Evolutionary conservation across 176 grass and related monocot genomes (phyloP), one percentile per base, ranked within the genome.

Genomic region (Hordeum marinum): DNA sequence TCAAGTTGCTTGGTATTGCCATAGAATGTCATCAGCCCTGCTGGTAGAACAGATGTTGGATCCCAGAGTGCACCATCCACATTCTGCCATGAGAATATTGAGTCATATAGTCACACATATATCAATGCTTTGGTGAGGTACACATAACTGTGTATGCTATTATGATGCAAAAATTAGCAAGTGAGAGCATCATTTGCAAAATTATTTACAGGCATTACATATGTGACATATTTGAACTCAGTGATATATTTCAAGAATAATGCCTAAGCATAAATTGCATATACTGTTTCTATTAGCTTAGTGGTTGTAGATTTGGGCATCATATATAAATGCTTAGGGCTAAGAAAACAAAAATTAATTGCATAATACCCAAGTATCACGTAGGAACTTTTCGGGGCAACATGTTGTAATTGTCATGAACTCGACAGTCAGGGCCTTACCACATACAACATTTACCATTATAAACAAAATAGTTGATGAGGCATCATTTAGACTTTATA

Each of bases 1-100:
- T 92, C 90, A 54, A 92, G 76, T 42, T 87, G 68, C 52, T 89
- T 92, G 59, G 87, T 92, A 63, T 88, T 89, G 39, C 83, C 84
- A n/a, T 92, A 92, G 58, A 89, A 92, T 62, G 90, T 61, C 90
- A 92, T 92, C 80, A 92, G 69, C 50, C 90, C 90, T 36, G 87
- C 87, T 87, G 87, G 85, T 71, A 92, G 83, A 75, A 87, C 80
- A 20, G 87, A 73, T 62, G 79, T 54, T 37, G 75, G 85, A 80
- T 90, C 88, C 93, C 93, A 95, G 35, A 95, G 76, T 61, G 35
- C 83, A 7, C 88, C 90, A 36, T 92, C 80, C 80, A 86, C 87
- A 80, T 92, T 92, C 87, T 92, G 83, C 15, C 50, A 84, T 41
- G 36, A 83, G 20, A 83, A 80, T 37, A 92, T 32, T 18, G 39